Base-by-base conservation (phyloP, 306 rosid species). In the Quercus ilex region DNA sequence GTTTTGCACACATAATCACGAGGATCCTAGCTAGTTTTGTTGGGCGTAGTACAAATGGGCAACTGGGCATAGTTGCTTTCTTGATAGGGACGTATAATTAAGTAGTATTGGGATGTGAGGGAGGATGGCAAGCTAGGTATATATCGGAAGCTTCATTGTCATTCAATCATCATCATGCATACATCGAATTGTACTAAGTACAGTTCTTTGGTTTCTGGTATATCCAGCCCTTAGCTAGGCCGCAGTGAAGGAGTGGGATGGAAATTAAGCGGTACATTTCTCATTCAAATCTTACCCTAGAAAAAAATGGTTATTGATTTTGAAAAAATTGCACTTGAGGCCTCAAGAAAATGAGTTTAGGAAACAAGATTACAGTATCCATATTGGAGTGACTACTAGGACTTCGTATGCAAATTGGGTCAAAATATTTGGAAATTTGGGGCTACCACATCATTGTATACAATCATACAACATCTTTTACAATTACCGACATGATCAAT, bases 1-100 rank as follows among this genome's bases (percentile, higher is more conserved):
- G 69, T 70, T 57, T 46, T 79, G 74, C 83, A 73, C 82, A 53
- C 81, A 68, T 41, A 85, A 80, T 79, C 79, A 77, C 56, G 60
- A 77, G 73, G n/a, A 53, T 71, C 55, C 9, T 30, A 68, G 7
- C 14, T 3, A 68, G 7, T 25, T 23, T 60, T 60, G 67, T 60
- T 21, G 19, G 30, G 33, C 7, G 11, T 58, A 1, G 64, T 20
- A 20, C 64, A 58, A n/a, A 5, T n/a, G 60, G 20, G 4, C 15
- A 21, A 67, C 14, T 2, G 4, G 52, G 4, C 17, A 28, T 35
- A 4, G 70, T 67, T 19, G 72, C 17, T 35, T 35, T 49, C 52
- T 19, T 67, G 2, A 35, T 68, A 35, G 6, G 52, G 2, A 35
- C 1, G 52, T 35, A 33, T 63, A 25, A 25, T 25, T 25, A 30